A percentile compares a stretch with the other conserved stretches of the same genome.
These are phyloP conservation scores for Penicillium sp. DNA, from an alignment of 2,329 filamentous ascomycete species.

Conservation along the genomic window DNA sequence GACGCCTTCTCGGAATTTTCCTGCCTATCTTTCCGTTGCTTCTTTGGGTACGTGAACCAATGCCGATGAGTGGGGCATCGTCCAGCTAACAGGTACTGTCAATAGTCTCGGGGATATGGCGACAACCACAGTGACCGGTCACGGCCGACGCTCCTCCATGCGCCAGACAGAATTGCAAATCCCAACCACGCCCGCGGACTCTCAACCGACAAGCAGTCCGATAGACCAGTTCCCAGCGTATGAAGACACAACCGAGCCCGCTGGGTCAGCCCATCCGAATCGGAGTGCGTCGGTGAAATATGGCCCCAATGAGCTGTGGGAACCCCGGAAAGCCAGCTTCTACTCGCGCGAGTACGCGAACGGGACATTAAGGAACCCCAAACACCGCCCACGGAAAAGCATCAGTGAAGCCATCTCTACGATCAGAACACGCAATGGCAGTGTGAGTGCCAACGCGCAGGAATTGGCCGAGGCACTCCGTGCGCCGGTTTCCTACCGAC, in stretches of 20 bases:
- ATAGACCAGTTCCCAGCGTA: conserved; percentile 48
- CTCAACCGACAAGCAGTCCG: conserved; percentile 36
- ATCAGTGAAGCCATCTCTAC: conserved; percentile 83
- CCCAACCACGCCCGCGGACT: conserved; percentile 27
- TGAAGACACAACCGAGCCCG: conserved; percentile 37
- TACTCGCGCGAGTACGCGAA: conserved; percentile 46
- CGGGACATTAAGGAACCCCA: conserved; percentile 32
- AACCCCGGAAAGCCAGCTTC: conserved; percentile 57
- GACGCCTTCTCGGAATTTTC: neutral
- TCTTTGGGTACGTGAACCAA: conserved; percentile 6
- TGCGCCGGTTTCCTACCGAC: conserved; percentile 82
- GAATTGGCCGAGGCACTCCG: conserved; percentile 89
- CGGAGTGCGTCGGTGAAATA: conserved; percentile 32
- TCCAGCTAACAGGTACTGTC: too few relatives aligned
- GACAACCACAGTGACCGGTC: conserved; percentile 42
- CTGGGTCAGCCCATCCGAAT: conserved; percentile 27
- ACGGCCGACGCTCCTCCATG: conserved; percentile 42
- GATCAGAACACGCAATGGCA: conserved; percentile 77
- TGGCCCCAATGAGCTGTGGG: conserved; percentile 58
- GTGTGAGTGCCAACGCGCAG: conserved; percentile 88
- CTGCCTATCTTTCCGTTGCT: neutral
- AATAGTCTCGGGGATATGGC: conserved; percentile 33
- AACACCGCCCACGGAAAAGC: conserved; percentile 78
- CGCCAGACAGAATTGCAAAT: conserved; percentile 37
- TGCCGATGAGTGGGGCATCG: neutral